phyloP scores from a whole-genome alignment of 768 basidiomycete species.

The Megacollybia marginata region DNA sequence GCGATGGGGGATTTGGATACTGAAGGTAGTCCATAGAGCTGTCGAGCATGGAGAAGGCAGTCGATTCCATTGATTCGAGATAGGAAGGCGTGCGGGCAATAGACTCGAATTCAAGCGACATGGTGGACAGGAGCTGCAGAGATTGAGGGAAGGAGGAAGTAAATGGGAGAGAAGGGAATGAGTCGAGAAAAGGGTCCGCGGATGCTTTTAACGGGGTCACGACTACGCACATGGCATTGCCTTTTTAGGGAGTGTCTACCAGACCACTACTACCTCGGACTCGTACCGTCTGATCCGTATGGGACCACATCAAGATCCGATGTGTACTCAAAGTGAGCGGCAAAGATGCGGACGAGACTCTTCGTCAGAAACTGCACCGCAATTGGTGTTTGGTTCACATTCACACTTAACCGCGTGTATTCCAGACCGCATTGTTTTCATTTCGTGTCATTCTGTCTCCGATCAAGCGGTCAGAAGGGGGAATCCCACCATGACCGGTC shows the following conservation, averaged over 20 bases:
- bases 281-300: constrained; percentile 2
- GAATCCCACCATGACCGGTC: too few species aligned
- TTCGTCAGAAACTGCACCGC: background rate
- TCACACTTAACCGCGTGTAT: constrained; percentile 3
- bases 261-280: background rate
- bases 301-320: constrained; percentile 7
- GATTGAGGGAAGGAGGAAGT: constrained; percentile 24
- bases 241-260: constrained; percentile 1
- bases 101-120: constrained; percentile 40
- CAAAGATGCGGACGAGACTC: background rate
- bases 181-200: constrained; percentile 16
- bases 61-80: constrained; percentile 36
- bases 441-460: background rate
- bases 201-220: background rate
- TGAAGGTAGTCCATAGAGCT: constrained; percentile 56
- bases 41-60: constrained; percentile 42
- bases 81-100: constrained; percentile 40
- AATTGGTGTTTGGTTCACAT: constrained; percentile 2
- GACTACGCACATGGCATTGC: background rate
- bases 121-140: constrained; percentile 25
- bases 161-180: constrained; percentile 14
- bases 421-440: constrained; percentile 2
- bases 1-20: constrained; percentile 54
- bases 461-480: too few species aligned
- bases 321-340: background rate